Percentiles rank a stretch among this genome's conserved stretches.
These are phyloP conservation scores for Yamadazyma paraphyllophila DNA, from an alignment of 805 yeast species.

Conservation along the genomic window DNA sequence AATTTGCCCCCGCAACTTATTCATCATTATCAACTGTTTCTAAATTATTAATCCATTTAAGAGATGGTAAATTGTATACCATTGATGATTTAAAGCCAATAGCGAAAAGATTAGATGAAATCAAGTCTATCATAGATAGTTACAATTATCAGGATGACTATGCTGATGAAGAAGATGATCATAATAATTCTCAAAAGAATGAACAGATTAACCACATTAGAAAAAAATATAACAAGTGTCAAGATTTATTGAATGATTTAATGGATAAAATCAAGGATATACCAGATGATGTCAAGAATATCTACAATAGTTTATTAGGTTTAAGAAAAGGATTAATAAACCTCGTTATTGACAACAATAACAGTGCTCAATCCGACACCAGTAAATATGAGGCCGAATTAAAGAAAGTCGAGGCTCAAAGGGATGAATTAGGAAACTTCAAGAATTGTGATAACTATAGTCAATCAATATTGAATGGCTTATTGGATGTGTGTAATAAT, in stretches of 20 bases:
- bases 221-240: constrained; percentile 63
- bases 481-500: constrained; percentile 80
- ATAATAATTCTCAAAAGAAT: constrained; percentile 21
- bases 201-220: constrained; percentile 63
- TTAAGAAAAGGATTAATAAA: constrained; percentile 61
- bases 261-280: constrained; percentile 48
- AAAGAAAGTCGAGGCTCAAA: constrained; percentile 29
- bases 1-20: constrained; percentile 91
- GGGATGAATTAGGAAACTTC: constrained; percentile 61
- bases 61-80: constrained; percentile 79
- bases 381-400: constrained; percentile 22
- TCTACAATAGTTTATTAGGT: constrained; percentile 59
- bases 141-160: constrained; percentile 26
- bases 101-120: constrained; percentile 66
- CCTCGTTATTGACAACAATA: constrained; percentile 23
- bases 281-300: constrained; percentile 36
- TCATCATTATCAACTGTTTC: constrained; percentile 86
- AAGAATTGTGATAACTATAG: constrained; percentile 14
- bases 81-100: constrained; percentile 81
- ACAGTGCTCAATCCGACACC: not conserved
- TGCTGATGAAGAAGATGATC: constrained; percentile 14
- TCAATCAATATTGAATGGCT: constrained; percentile 61
- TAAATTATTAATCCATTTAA: constrained; percentile 76
- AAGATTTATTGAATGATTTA: constrained; percentile 54
- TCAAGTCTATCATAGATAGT: constrained; percentile 57